Conservation (phyloP, 768 basidiomycete species). For the Pleurotus ostreatus region DNA sequence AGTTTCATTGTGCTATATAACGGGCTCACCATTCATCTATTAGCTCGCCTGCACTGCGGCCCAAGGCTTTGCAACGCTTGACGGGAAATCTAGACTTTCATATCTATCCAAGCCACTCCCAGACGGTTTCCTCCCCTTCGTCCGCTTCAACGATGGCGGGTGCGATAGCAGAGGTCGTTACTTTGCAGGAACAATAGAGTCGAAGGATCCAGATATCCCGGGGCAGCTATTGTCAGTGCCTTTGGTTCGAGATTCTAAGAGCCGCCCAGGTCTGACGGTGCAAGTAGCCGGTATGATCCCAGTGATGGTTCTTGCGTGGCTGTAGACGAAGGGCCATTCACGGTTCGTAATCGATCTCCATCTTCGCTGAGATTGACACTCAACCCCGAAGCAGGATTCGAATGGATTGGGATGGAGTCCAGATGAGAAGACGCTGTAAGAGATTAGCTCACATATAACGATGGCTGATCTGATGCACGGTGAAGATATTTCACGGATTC, state of each 20-base stretch:
- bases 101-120: conserved; percentile 53
- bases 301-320: conserved; percentile 38
- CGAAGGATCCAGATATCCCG: conserved; percentile 42
- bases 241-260: background rate
- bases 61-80: conserved; percentile 50
- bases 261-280: background rate
- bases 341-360: conserved; percentile 33
- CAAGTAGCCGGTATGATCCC: conserved; percentile 44
- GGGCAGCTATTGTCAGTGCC: conserved; percentile 44
- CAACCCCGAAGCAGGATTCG: conserved; percentile 38
- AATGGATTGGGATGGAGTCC: conserved; percentile 66
- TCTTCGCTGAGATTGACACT: conserved; percentile 9
- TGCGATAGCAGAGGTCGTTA: conserved; percentile 64
- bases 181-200: conserved; percentile 62
- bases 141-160: conserved; percentile 68
- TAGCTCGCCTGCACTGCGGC: conserved; percentile 62
- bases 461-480: conserved; percentile 9
- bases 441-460: conserved; percentile 6
- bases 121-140: conserved; percentile 33
- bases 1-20: background rate
- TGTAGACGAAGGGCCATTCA: conserved; percentile 63
- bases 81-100: conserved; percentile 34
- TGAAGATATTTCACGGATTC: conserved; percentile 73
- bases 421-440: conserved; percentile 58
- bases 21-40: background rate